Evolutionary conservation across 2,329 filamentous ascomycete genomes (phyloP).

Genomic region (Paraphaeosphaeria minitans): DNA sequence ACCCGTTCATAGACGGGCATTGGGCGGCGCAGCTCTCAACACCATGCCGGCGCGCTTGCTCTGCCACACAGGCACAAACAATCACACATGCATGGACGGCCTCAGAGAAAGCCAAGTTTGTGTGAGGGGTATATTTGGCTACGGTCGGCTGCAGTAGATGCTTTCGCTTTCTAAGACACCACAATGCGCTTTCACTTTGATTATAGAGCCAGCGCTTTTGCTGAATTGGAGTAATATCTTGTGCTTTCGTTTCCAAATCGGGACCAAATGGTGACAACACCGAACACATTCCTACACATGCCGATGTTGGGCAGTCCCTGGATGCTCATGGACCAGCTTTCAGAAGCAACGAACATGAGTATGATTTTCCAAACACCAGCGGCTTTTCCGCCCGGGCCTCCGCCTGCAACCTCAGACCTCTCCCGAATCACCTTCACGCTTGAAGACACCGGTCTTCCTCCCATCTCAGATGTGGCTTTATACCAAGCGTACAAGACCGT

Average conservation of each 20-base stretch:
- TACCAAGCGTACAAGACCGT: conserved; percentile 4
- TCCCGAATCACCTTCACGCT: neutral
- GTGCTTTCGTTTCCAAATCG: neutral
- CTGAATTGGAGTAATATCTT: neutral
- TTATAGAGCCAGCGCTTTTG: neutral
- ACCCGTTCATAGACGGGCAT: neutral
- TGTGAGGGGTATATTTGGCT: neutral
- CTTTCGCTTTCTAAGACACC: neutral
- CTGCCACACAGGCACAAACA: neutral
- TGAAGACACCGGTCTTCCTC: neutral
- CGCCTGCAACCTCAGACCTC: neutral
- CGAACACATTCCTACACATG: neutral
- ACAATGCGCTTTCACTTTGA: neutral
- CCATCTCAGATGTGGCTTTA: neutral
- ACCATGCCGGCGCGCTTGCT: neutral
- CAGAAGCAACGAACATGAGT: neutral
- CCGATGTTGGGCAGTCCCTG: neutral
- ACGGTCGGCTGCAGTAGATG: neutral
- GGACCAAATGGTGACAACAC: no score
- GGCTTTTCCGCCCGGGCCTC: neutral
- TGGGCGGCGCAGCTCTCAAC: neutral
- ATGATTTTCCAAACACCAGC: neutral
- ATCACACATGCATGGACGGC: neutral
- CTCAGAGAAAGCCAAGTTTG: neutral
- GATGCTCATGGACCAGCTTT: neutral